Percentiles rank a stretch among this genome's conserved stretches.
phyloP scores from a whole-genome alignment of 2,329 filamentous ascomycete species.

The Remersonia thermophila region DNA sequence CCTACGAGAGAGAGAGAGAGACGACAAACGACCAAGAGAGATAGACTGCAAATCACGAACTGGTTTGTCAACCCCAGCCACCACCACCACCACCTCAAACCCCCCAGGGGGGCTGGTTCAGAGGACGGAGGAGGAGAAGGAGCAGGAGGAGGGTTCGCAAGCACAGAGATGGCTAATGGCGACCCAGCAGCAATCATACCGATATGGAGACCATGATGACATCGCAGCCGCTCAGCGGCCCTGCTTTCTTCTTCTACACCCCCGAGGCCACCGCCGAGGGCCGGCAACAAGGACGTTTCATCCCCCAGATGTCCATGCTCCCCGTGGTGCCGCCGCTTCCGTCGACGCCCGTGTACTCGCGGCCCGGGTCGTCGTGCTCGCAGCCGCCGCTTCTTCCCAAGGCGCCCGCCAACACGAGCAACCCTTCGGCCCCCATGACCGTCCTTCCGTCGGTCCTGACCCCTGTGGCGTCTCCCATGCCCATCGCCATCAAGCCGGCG shows the following conservation, averaged over 20 bases:
- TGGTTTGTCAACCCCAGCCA: slow-evolving; percentile 21
- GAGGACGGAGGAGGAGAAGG: too few species aligned
- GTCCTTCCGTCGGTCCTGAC: slow-evolving; percentile 54
- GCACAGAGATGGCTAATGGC: slow-evolving; percentile 16
- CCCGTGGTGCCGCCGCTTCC: slow-evolving; percentile 46
- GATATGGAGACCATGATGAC: slow-evolving; percentile 55
- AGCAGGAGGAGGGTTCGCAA: too few species aligned
- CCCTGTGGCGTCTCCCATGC: slow-evolving; percentile 62
- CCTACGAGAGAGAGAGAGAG: slow-evolving; percentile 4
- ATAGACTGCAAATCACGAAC: slow-evolving; percentile 11
- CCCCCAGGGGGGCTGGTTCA: background rate
- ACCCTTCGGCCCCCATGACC: slow-evolving; percentile 6
- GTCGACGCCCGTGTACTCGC: slow-evolving; percentile 51
- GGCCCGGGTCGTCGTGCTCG: slow-evolving; percentile 53
- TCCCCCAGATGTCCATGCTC: slow-evolving; percentile 44
- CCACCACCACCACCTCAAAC: background rate
- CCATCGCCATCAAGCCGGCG: slow-evolving; percentile 61
- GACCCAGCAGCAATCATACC: slow-evolving; percentile 14
- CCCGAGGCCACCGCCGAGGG: slow-evolving; percentile 61
- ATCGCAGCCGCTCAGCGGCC: slow-evolving; percentile 46
- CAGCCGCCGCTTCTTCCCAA: slow-evolving; percentile 36
- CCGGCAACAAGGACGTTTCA: slow-evolving; percentile 65
- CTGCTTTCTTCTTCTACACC: slow-evolving; percentile 81
- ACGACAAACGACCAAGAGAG: background rate
- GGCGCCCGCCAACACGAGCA: slow-evolving; percentile 30